A percentile compares a stretch with the other conserved stretches of the same genome.
phyloP scores from a whole-genome alignment of 2,329 filamentous ascomycete genomes.

The Ceratocystis ficicola region DNA sequence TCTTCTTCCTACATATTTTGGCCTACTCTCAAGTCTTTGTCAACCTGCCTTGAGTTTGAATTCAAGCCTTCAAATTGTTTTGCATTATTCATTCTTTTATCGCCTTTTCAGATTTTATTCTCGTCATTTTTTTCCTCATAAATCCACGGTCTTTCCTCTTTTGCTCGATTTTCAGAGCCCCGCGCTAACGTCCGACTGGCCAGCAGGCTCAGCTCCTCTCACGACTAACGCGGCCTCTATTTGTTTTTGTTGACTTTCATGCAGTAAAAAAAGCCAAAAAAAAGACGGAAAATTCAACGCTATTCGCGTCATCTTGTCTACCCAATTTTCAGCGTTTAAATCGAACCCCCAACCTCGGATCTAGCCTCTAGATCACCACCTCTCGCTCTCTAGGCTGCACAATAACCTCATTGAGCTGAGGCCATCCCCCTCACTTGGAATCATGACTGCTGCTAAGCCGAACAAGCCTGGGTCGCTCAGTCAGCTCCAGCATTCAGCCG shows the following conservation, averaged over 20 bases:
- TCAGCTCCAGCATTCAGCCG: constrained; percentile 62
- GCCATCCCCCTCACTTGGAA: background rate
- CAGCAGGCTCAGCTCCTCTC: background rate
- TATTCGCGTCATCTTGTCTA: background rate
- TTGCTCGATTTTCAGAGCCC: background rate
- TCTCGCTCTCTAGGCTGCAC: background rate
- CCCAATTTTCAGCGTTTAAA: background rate
- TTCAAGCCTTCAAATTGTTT: background rate
- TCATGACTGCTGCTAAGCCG: constrained; percentile 39
- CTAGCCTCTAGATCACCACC: background rate
- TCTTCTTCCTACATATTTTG: background rate
- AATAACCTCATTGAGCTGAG: background rate
- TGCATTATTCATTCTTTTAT: background rate
- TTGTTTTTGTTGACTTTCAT: constrained; percentile 12
- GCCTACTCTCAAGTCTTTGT: background rate
- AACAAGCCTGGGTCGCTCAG: constrained; percentile 44
- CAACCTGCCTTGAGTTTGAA: background rate
- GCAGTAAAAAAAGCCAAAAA: background rate
- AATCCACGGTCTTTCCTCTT: background rate
- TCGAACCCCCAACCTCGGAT: background rate
- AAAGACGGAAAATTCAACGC: background rate
- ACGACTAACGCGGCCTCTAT: background rate
- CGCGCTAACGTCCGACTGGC: constrained; percentile 2
- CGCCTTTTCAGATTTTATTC: background rate
- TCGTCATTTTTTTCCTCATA: background rate